These are phyloP conservation scores for Cucurbita moschata DNA, from an alignment of 306 rosid genomes.

Conservation along the genomic window DNA sequence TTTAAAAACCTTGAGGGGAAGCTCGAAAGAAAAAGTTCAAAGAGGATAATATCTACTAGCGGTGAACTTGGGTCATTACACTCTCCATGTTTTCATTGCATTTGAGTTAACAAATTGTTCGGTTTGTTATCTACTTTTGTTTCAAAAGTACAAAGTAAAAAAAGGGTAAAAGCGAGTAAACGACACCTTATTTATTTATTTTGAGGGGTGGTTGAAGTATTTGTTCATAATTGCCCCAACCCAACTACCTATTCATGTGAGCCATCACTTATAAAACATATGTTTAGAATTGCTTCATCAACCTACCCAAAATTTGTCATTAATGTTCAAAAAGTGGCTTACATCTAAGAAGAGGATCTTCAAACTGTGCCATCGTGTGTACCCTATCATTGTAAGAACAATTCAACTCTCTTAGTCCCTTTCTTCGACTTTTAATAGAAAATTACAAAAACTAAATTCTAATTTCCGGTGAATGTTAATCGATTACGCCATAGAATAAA, in stretches of 20 bases:
- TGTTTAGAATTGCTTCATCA: not conserved
- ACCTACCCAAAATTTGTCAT: not conserved
- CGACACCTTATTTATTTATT: not conserved
- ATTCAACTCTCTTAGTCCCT: not conserved
- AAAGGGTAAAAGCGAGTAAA: not conserved
- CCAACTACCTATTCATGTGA: not conserved
- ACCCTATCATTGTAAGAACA: not conserved
- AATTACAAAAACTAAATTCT: not conserved
- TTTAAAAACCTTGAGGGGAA: no score
- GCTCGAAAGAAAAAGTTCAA: no score
- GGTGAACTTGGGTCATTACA: no score
- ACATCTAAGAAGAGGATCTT: not conserved
- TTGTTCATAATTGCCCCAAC: not conserved
- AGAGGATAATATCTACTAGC: no score
- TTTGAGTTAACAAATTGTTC: slow-evolving; percentile 35
- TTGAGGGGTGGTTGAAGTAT: not conserved
- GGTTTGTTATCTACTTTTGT: not conserved
- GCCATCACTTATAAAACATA: not conserved
- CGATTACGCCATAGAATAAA: no score
- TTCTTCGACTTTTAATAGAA: not conserved
- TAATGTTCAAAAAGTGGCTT: not conserved
- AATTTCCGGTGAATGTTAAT: not conserved
- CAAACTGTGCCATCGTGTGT: not conserved
- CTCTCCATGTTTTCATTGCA: slow-evolving; percentile 62
- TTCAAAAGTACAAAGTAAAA: no score